phyloP scores from a whole-genome alignment of 2,329 filamentous ascomycete species.

The Rutstroemia sp. region DNA sequence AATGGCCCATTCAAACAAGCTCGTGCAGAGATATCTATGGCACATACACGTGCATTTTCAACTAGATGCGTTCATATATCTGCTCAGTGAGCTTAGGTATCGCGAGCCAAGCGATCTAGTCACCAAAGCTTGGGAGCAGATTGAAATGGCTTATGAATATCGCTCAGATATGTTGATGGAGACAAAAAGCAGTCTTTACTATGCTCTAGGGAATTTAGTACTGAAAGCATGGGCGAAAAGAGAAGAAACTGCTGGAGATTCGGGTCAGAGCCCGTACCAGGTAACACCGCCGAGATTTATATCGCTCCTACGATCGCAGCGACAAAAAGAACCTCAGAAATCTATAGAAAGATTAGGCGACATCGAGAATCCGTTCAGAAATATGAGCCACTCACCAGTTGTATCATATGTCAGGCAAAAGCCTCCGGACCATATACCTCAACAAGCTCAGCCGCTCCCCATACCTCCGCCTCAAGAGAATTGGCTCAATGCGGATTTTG shows the following conservation, averaged over 20 bases:
- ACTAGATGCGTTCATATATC: constrained; percentile 30
- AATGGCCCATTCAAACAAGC: constrained; percentile 24
- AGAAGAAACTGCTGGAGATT: constrained; percentile 18
- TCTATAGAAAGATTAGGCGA: neutral
- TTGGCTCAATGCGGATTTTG: constrained; percentile 9
- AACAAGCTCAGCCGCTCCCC: neutral
- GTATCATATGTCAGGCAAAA: constrained; percentile 6
- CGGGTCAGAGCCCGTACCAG: constrained; percentile 3
- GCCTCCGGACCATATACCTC: neutral
- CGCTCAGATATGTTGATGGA: constrained; percentile 25
- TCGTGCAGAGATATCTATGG: constrained; percentile 29
- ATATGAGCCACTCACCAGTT: neutral
- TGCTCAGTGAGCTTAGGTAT: constrained; percentile 30
- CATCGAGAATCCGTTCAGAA: neutral
- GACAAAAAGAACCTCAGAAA: constrained; percentile 7
- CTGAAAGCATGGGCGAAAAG: constrained; percentile 27
- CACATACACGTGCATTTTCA: constrained; percentile 31
- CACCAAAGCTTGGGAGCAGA: constrained; percentile 28
- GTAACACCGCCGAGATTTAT: constrained; percentile 5
- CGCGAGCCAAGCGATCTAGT: constrained; percentile 24
- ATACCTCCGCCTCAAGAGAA: neutral
- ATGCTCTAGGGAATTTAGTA: constrained; percentile 25
- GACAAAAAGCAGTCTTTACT: constrained; percentile 23
- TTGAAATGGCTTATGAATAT: constrained; percentile 25
- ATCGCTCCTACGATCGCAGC: constrained; percentile 17